Percentiles rank a stretch among this genome's conserved stretches.
phyloP scores from a whole-genome alignment of 2,329 filamentous ascomycete genomes.

The Epichloe gansuensis region DNA sequence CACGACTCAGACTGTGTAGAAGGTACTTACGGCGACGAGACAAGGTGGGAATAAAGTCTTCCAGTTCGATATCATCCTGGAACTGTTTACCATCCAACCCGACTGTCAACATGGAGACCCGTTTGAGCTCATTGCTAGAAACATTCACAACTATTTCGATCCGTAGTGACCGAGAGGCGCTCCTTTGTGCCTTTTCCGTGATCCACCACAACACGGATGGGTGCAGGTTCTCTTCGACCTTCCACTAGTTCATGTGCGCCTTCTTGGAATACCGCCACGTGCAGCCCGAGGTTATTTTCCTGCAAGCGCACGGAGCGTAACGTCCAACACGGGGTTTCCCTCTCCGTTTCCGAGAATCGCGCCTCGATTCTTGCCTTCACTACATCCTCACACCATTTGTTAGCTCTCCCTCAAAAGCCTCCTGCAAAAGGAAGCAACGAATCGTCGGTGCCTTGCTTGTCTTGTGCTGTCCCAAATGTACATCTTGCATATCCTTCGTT shows the following conservation, averaged over 20 bases:
- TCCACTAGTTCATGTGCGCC: slow-evolving; percentile 48
- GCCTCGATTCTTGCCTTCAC: slow-evolving; percentile 77
- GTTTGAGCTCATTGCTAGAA: slow-evolving; percentile 37
- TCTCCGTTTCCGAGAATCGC: slow-evolving; percentile 70
- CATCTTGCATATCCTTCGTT: slow-evolving; percentile 46
- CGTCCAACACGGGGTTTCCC: slow-evolving; percentile 71
- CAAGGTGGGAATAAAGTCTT: slow-evolving; percentile 64
- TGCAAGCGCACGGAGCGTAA: slow-evolving; percentile 56
- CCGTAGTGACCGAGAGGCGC: slow-evolving; percentile 52
- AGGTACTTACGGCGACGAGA: slow-evolving; percentile 53
- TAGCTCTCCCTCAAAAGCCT: slow-evolving; percentile 65
- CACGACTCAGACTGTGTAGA: no score
- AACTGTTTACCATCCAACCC: slow-evolving; percentile 61
- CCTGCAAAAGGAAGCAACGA: slow-evolving; percentile 59
- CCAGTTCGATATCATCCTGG: slow-evolving; percentile 58
- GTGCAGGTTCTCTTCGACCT: slow-evolving; percentile 54
- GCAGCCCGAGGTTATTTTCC: slow-evolving; percentile 46
- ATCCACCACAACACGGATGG: slow-evolving; percentile 62
- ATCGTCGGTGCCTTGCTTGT: slow-evolving; percentile 41
- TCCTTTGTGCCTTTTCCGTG: slow-evolving; percentile 52
- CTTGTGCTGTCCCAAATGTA: slow-evolving; percentile 30
- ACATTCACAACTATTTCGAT: slow-evolving; percentile 61
- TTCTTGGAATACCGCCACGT: slow-evolving; percentile 63
- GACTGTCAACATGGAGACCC: slow-evolving; percentile 37
- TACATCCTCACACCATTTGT: slow-evolving; percentile 72